Conservation (phyloP, 805 yeast species). For the Tetrapisispora nanseiensis region DNA sequence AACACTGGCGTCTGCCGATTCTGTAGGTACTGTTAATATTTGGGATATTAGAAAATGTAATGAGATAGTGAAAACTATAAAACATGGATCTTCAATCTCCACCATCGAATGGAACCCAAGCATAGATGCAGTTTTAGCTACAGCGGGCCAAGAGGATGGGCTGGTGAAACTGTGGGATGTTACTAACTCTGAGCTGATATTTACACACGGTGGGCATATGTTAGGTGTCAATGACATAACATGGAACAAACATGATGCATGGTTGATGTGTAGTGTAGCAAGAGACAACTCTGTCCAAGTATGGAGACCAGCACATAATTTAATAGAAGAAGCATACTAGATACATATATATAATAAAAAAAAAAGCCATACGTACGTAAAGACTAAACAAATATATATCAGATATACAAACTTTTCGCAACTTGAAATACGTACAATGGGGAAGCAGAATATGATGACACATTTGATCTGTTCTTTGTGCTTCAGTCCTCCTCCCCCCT, state of each 20-base stretch:
- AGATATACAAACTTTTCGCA: too few relatives aligned
- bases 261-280: constrained; percentile 66
- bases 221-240: constrained; percentile 74
- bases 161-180: constrained; percentile 56
- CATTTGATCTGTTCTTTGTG: too few relatives aligned
- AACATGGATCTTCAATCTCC: constrained; percentile 46
- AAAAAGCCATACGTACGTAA: background rate
- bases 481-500: too few relatives aligned
- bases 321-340: constrained; percentile 22
- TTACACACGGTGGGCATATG: constrained; percentile 80
- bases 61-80: constrained; percentile 23
- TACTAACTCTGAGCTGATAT: constrained; percentile 32
- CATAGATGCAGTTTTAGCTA: constrained; percentile 44
- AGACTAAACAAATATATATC: background rate
- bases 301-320: constrained; percentile 55
- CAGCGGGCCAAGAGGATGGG: constrained; percentile 57
- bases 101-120: constrained; percentile 66
- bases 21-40: constrained; percentile 42
- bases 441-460: too few relatives aligned
- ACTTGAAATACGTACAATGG: too few relatives aligned
- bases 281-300: constrained; percentile 83
- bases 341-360: too few relatives aligned
- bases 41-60: constrained; percentile 55
- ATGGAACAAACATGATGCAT: constrained; percentile 69
- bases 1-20: constrained; percentile 60